Evolutionary conservation across 1,284 basidiomycete genomes (phyloP), one percentile per base, ranked within the genome.

Genomic region (Trametes sp.): DNA sequence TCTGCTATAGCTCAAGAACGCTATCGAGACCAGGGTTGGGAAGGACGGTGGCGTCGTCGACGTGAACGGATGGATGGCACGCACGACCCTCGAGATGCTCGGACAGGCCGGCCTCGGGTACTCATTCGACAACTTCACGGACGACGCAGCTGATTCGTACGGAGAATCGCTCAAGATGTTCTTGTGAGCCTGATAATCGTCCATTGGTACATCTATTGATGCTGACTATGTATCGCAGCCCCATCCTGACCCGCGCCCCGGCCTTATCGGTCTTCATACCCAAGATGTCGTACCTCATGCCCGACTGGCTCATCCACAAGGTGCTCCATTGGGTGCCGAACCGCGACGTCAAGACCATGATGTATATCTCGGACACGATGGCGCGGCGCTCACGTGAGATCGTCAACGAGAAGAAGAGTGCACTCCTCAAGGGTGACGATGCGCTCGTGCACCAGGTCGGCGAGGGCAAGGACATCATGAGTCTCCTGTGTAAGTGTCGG

Each of bases 381-480:
- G 70, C 80, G 41, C 56, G 70, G 1, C 78, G 77, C 0, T 77
- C 82, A 0, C 58, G 68, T 4, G 70, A 78, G 21, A 80, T 85
- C 6, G 77, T 77, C 21, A 66, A 77, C 33, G 71, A 70, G 28
- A 85, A 81, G 71, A 78, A 69, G 41, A 68, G 68, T 16, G 67
- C 67, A 55, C 31, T 62, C 29, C 42, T 53, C 62, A 49, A 75
- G 78, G 62, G 71, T 14, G 73, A 63, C 36, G 41, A 52, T 14
- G 70, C 63, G 1, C 59, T 72, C 6, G 29, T 57, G n/a, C 64
- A 68, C 21, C 68, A 73, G 46, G 61, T 64, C 45, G 76, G 73
- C 4, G 69, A 76, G 54, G 81, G 79, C 2, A 80, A 79, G 63
- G 83, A 84, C 64, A 72, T 83, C 51, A 77, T 83, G 68, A 82